Percentiles rank a stretch among this genome's conserved stretches.
Evolutionary conservation across 805 yeast genomes (phyloP).

Genomic region (Priceomyces medius): DNA sequence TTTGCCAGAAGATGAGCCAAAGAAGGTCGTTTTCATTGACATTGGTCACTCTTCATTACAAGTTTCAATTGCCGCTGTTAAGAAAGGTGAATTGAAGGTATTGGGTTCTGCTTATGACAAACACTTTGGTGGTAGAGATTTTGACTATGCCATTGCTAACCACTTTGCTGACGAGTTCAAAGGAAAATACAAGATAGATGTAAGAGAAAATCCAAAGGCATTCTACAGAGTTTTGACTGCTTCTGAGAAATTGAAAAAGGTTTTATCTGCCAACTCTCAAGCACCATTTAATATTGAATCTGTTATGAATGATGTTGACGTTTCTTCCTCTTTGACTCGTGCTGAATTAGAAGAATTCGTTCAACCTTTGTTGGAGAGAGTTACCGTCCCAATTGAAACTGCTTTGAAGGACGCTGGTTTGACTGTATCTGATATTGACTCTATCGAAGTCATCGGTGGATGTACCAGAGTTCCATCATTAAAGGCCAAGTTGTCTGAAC

Average conservation of each 20-base stretch:
- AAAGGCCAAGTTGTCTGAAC: conserved; percentile 75
- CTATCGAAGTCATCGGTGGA: conserved; percentile 96
- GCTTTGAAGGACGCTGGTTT: conserved; percentile 84
- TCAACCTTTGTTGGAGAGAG: conserved; percentile 74
- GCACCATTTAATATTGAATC: conserved; percentile 97
- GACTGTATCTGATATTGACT: conserved; percentile 71
- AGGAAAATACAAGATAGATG: conserved; percentile 89
- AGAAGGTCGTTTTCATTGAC: conserved; percentile 89
- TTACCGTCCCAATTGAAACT: conserved; percentile 70
- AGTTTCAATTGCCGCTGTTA: conserved; percentile 84
- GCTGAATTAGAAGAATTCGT: conserved; percentile 91
- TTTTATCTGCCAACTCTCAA: conserved; percentile 88
- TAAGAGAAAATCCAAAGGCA: conserved; percentile 89
- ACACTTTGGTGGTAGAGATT: conserved; percentile 98
- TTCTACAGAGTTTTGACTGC: conserved; percentile 89
- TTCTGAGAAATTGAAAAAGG: conserved; percentile 92
- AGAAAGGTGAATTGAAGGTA: conserved; percentile 93
- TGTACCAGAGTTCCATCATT: conserved; percentile 95
- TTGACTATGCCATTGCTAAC: conserved; percentile 90
- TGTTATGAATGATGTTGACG: conserved; percentile 96
- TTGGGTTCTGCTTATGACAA: conserved; percentile 91
- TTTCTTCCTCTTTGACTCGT: conserved; percentile 82
- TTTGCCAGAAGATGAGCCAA: conserved; percentile 90
- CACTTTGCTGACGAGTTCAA: conserved; percentile 93
- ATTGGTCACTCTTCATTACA: conserved; percentile 96